phyloP scores from a whole-genome alignment of 2,329 filamentous ascomycete genomes.

The Cercospora berteroae region DNA sequence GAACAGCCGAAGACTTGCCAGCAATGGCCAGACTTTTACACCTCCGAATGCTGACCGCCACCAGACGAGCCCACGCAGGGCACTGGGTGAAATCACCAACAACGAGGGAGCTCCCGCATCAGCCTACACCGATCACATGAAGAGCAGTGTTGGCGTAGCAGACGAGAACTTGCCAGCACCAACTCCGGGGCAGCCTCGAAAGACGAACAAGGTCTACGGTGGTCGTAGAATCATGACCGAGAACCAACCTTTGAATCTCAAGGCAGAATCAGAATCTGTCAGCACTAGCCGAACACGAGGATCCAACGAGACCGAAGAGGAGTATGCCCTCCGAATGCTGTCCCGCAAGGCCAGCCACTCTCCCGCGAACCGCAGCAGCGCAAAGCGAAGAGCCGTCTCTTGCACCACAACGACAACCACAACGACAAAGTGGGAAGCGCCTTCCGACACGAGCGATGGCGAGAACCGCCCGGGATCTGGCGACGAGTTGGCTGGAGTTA shows the following conservation, averaged over 20 bases:
- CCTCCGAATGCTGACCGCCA: constrained; percentile 77
- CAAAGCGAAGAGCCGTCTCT: constrained; percentile 67
- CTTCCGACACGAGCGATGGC: constrained; percentile 48
- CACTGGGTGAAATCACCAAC: constrained; percentile 89
- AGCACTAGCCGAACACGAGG: constrained; percentile 60
- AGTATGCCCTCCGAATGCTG: constrained; percentile 74
- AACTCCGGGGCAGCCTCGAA: constrained; percentile 91
- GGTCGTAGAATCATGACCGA: constrained; percentile 55
- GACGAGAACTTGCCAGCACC: constrained; percentile 93
- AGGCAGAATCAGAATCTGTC: constrained; percentile 59
- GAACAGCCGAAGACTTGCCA: constrained; percentile 52
- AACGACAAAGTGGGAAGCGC: constrained; percentile 45
- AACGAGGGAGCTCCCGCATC: constrained; percentile 61
- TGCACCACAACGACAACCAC: constrained; percentile 71
- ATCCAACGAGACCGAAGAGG: constrained; percentile 78
- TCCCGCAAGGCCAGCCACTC: constrained; percentile 65
- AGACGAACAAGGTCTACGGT: constrained; percentile 75
- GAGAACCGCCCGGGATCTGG: constrained; percentile 42
- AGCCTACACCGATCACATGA: constrained; percentile 30
- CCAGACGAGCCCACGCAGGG: constrained; percentile 54
- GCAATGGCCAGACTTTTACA: constrained; percentile 71
- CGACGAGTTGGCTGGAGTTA: constrained; percentile 28
- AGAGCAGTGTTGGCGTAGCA: constrained; percentile 60
- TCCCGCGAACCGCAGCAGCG: constrained; percentile 54
- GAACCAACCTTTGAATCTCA: constrained; percentile 52